Evolutionary conservation across 2,329 filamentous ascomycete species (phyloP).

Genomic region (Eutypella sp.): DNA sequence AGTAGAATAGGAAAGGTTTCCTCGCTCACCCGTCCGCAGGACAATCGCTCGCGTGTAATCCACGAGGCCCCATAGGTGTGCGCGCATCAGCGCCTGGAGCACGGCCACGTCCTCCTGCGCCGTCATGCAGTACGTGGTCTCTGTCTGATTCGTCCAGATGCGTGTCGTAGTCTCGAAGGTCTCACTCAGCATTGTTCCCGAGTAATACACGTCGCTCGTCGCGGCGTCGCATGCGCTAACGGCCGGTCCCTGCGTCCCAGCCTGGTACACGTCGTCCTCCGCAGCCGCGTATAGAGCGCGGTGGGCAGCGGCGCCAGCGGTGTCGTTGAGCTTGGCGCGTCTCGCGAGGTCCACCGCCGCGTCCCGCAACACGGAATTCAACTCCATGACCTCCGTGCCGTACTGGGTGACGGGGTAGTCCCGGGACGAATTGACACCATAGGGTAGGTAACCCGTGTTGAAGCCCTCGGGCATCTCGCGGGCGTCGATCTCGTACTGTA

Average conservation of each 20-base stretch:
- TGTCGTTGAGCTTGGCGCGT: conserved; percentile 49
- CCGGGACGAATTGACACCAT: conserved; percentile 49
- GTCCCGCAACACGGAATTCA: conserved; percentile 55
- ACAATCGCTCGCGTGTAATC: conserved; percentile 65
- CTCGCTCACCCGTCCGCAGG: conserved; percentile 52
- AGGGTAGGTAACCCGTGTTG: conserved; percentile 64
- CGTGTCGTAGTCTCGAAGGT: conserved; percentile 61
- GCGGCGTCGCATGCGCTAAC: conserved; percentile 63
- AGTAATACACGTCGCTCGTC: conserved; percentile 69
- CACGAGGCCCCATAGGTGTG: conserved; percentile 49
- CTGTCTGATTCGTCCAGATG: conserved; percentile 63
- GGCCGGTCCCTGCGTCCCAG: conserved; percentile 43
- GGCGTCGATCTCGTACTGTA: conserved; percentile 71
- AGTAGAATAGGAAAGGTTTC: not conserved
- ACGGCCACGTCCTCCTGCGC: conserved; percentile 70
- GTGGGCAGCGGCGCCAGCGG: conserved; percentile 43
- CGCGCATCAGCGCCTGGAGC: conserved; percentile 60
- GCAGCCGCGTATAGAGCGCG: conserved; percentile 45
- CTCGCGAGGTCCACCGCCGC: conserved; percentile 45
- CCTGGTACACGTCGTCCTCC: conserved; percentile 32
- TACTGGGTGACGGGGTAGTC: conserved; percentile 57
- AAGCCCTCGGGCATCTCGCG: conserved; percentile 63
- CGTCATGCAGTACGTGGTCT: conserved; percentile 59
- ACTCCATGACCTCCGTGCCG: conserved; percentile 65
- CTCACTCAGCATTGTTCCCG: conserved; percentile 53